phyloP scores from a whole-genome alignment of 139 green algal genomes.

The Auxenochlorella pyrenoidosa region DNA sequence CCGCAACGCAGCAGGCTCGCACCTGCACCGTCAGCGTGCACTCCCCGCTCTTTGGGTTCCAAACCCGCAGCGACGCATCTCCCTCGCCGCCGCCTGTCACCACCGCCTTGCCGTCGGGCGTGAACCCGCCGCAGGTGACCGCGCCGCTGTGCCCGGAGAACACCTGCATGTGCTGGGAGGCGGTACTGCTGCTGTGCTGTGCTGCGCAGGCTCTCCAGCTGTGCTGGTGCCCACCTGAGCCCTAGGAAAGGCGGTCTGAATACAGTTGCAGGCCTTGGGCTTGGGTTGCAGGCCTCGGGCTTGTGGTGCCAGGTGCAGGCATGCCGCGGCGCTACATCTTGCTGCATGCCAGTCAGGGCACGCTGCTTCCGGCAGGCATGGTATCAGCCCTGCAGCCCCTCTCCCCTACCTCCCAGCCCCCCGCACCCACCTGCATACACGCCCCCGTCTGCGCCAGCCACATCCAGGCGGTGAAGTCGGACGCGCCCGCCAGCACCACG shows the following conservation, averaged over 20 bases:
- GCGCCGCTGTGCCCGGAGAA: slow-evolving; percentile 87
- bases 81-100: slow-evolving; percentile 85
- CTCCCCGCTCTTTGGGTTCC: slow-evolving; percentile 86
- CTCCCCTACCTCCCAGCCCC: background rate
- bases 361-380: too few relatives aligned
- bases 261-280: too few relatives aligned
- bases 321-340: too few relatives aligned
- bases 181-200: background rate
- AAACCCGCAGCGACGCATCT: slow-evolving; percentile 82
- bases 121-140: slow-evolving; percentile 90
- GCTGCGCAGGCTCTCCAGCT: background rate
- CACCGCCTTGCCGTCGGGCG: slow-evolving; percentile 86
- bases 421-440: slow-evolving; percentile 84
- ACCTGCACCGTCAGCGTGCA: slow-evolving; percentile 62
- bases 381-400: too few relatives aligned
- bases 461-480: slow-evolving; percentile 97
- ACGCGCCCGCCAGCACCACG: slow-evolving; percentile 89
- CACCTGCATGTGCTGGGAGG: slow-evolving; percentile 55
- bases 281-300: too few relatives aligned
- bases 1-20: background rate
- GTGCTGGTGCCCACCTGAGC: background rate
- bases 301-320: too few relatives aligned
- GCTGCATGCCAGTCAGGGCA: too few relatives aligned
- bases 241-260: background rate
- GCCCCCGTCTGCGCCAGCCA: slow-evolving; percentile 87